Evolutionary conservation across 1,284 basidiomycete genomes (phyloP), one percentile per base, ranked within the genome.

Genomic region (Ganoderma leucocontextum): DNA sequence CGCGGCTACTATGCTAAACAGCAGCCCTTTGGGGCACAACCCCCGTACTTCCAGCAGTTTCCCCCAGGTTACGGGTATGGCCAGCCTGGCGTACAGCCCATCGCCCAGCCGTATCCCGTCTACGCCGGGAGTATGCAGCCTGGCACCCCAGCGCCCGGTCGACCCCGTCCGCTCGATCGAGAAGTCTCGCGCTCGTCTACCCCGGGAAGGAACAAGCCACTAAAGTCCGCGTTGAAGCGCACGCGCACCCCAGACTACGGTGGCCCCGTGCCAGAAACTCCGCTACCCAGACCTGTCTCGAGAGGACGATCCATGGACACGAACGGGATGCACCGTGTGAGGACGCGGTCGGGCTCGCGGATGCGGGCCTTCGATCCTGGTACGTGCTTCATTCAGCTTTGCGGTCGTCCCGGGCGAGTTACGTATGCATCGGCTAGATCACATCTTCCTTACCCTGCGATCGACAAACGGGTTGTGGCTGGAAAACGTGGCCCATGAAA

Each of bases 161-260:
- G 70, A 49, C 71, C 69, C 41, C 70, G 68, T 62, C 69, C 76
- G 33, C 67, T 74, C 17, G 66, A 70, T 60, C 67, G 75, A 62
- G 68, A 74, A 64, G 47, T 72, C 25, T 74, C 75, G 8, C 70
- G 75, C 19, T 64, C 75, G 3, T 66, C 73, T 22, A 68, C 74
- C 0, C 70, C 71, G 2, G 70, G 73, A 6, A 68, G 73, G 0
- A 65, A 67, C 19, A 68, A 66, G 67, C 82, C 82, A 3, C 80
- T 88, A 59, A 91, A 85, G 79, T 87, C 90, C 38, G 89, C 88
- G 0, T 77, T 92, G 77, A 92, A 89, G 78, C 89, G 85, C 72
- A 68, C 63, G 47, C 69, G 70, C 69, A 77, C 74, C 17, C 74
- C 71, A 22, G 71, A 73, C 33, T 72, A 67, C 38, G 66, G 67